Evolutionary conservation across 345 rosid species (phyloP).

Genomic region (Euphorbia tirucalli): DNA sequence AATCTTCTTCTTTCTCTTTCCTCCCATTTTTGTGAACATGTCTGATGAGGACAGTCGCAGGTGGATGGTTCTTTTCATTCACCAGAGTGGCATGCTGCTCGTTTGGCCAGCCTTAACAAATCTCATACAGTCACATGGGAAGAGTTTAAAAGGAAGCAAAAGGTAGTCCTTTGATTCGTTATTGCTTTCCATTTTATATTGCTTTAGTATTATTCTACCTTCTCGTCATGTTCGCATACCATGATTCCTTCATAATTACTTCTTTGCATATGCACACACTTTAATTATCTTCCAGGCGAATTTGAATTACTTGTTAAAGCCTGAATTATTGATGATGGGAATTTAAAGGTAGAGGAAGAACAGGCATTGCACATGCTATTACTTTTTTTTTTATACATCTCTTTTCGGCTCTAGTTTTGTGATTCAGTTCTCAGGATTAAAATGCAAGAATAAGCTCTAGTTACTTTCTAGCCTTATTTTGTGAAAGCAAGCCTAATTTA

Average conservation of each 20-base stretch:
- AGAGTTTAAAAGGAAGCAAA: conserved; percentile 82
- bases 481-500: background rate
- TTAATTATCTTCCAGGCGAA: background rate
- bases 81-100: conserved; percentile 99
- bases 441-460: background rate
- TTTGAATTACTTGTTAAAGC: background rate
- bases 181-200: background rate
- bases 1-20: background rate
- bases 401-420: background rate
- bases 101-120: conserved; percentile 95
- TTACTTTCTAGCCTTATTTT: background rate
- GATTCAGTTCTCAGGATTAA: background rate
- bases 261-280: background rate
- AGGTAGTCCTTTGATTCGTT: conserved; percentile 42
- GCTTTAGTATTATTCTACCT: background rate
- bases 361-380: background rate
- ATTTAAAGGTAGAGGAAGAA: background rate
- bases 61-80: conserved; percentile 99
- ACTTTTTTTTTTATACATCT: background rate
- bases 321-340: background rate
- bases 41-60: conserved; percentile 98
- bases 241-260: background rate
- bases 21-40: conserved; percentile 33
- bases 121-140: conserved; percentile 96
- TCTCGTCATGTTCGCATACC: background rate